Conservation (phyloP, 75 land plant genomes). For the Picea sitchensis region DNA sequence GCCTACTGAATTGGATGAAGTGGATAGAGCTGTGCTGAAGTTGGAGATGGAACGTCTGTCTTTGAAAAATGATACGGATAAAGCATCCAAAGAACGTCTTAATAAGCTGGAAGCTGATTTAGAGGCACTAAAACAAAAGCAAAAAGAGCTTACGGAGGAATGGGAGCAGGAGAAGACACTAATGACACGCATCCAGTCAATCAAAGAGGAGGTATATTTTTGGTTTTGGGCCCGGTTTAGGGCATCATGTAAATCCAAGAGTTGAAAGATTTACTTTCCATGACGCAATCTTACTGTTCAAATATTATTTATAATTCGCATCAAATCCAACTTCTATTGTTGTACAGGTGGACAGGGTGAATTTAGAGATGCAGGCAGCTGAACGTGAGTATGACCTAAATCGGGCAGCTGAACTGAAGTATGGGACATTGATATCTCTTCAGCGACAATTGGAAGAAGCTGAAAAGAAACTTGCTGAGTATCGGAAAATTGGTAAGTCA, state of each 20-base stretch:
- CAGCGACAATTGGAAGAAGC: constrained; percentile 48
- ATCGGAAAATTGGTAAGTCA: constrained; percentile 27
- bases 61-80: constrained; percentile 72
- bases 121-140: constrained; percentile 53
- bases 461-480: constrained; percentile 37
- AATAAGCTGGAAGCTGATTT: constrained; percentile 67
- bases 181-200: constrained; percentile 62
- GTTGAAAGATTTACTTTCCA: not conserved
- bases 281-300: not conserved
- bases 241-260: not conserved
- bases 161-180: constrained; percentile 74
- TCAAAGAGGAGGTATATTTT: constrained; percentile 78
- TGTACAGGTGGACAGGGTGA: constrained; percentile 45
- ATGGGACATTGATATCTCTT: constrained; percentile 39
- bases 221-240: not conserved
- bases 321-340: not conserved
- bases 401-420: constrained; percentile 62
- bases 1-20: constrained; percentile 77
- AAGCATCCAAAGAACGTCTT: constrained; percentile 68
- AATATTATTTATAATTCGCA: not conserved
- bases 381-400: constrained; percentile 62
- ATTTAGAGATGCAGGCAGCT: constrained; percentile 49
- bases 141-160: constrained; percentile 57
- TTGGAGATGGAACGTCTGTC: constrained; percentile 88
- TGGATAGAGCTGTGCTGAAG: constrained; percentile 67